phyloP scores from a whole-genome alignment of 805 yeast species.

The Spathaspora passalidarum region DNA sequence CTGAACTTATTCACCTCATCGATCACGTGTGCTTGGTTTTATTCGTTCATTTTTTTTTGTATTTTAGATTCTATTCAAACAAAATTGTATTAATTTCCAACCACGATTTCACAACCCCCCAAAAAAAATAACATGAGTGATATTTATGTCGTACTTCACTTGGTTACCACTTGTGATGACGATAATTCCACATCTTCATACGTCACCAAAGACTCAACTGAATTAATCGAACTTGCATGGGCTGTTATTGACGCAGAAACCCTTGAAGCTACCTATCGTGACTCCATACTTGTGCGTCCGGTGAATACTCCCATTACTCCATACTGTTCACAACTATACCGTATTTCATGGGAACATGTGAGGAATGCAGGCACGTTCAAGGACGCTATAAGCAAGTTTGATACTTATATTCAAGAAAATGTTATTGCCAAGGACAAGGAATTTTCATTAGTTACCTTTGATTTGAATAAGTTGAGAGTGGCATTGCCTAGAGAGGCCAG shows the following conservation, averaged over 20 bases:
- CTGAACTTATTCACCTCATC: neutral
- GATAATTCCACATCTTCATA: slow-evolving; percentile 38
- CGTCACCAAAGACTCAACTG: slow-evolving; percentile 64
- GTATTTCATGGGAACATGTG: slow-evolving; percentile 60
- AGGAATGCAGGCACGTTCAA: slow-evolving; percentile 56
- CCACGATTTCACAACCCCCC: neutral
- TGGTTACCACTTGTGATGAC: slow-evolving; percentile 68
- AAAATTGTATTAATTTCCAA: neutral
- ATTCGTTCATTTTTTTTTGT: neutral
- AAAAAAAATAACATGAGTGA: slow-evolving; percentile 48
- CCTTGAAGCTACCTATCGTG: slow-evolving; percentile 40
- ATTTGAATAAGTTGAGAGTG: slow-evolving; percentile 71
- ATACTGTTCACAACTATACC: slow-evolving; percentile 47
- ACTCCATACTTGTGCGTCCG: slow-evolving; percentile 55
- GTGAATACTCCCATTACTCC: slow-evolving; percentile 65
- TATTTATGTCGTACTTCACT: slow-evolving; percentile 56
- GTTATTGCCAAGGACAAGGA: slow-evolving; percentile 42
- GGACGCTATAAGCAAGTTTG: slow-evolving; percentile 59
- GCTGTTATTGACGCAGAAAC: slow-evolving; percentile 53
- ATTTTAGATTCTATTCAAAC: no score
- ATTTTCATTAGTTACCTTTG: slow-evolving; percentile 64
- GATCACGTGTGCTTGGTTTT: neutral
- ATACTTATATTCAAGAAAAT: slow-evolving; percentile 44
- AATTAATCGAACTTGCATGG: slow-evolving; percentile 70
- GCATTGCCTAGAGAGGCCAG: slow-evolving; percentile 78